Evolutionary conservation across 371 early-diverging fungal genomes (phyloP), one percentile per base, ranked within the genome.

Genomic region (Haplosporangium sp.): DNA sequence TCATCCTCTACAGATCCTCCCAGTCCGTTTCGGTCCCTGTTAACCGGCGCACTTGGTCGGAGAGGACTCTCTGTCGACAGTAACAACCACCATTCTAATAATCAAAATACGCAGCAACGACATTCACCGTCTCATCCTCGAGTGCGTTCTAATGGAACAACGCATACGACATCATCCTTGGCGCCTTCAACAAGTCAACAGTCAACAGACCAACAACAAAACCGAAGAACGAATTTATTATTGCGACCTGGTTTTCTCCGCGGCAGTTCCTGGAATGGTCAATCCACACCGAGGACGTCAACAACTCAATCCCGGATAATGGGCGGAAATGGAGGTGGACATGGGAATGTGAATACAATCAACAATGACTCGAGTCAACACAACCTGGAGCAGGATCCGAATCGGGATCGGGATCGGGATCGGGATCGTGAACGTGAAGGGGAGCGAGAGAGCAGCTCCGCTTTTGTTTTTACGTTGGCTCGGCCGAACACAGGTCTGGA

Each of bases 251-350:
- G 13, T 36, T 47, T 59, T 1, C 14, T 21, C 38, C 46, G 59
- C 8, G 48, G 48, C n/a, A 47, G 59, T 12, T 59, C 59, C 18
- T 59, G 59, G 59, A 59, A 42, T 23, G 59, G 59, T 29, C 47
- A 47, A 40, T 16, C 54, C 36, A 4, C 56, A 1, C 20, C 56
- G 2, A n/a, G n/a, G n/a, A n/a, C n/a, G n/a, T 42, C 41, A 6
- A 0, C 40, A 41, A 16, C 56, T 38, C 45, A 10, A 16, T 45
- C 45, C 45, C 16, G 13, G 45, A 45, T 45, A 10, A 45, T 9
- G 48, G 48, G n/a, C 1, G 8, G 20, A 43, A 43, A 43, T 43
- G 43, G 18, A n/a, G n/a, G n/a, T 21, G n/a, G 52, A 1, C 16
- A 54, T 37, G 16, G 23, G 54, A 23, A 54, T 37, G 16, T 20